phyloP scores from a whole-genome alignment of 2,329 filamentous ascomycete genomes.

The Colletotrichum sp. region DNA sequence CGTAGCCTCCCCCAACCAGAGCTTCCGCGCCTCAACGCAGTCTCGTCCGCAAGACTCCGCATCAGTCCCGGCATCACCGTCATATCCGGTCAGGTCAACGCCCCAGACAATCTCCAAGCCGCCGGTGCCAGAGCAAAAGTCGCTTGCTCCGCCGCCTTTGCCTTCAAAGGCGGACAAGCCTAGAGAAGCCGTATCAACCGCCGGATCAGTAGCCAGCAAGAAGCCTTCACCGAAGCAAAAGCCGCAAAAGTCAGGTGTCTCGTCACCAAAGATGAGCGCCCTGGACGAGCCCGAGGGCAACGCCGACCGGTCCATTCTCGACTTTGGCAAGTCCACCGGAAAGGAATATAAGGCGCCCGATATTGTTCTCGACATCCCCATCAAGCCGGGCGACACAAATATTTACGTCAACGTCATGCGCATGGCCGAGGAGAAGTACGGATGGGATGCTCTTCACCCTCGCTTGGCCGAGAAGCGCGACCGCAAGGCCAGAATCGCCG shows the following conservation, averaged over 20 bases:
- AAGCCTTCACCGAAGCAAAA: conserved; percentile 55
- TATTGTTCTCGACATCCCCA: conserved; percentile 82
- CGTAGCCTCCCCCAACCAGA: conserved; percentile 39
- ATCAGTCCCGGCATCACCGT: conserved; percentile 48
- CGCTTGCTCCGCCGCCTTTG: conserved; percentile 37
- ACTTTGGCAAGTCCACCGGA: conserved; percentile 64
- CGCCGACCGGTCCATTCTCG: conserved; percentile 58
- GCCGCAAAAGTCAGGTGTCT: conserved; percentile 41
- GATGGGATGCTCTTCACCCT: conserved; percentile 92
- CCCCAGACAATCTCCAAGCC: conserved; percentile 37
- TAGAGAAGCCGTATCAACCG: conserved; percentile 10
- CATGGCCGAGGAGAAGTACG: conserved; percentile 91
- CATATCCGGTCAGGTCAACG: conserved; percentile 38
- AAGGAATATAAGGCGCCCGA: conserved; percentile 70
- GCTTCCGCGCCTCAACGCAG: conserved; percentile 26
- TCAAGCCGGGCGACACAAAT: conserved; percentile 78
- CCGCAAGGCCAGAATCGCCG: conserved; percentile 85
- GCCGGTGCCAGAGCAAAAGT: conserved; percentile 41
- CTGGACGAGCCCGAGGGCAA: conserved; percentile 48
- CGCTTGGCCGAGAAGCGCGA: conserved; percentile 88
- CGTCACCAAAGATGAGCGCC: conserved; percentile 55
- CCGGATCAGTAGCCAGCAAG: conserved; percentile 34
- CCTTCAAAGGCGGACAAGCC: conserved; percentile 25
- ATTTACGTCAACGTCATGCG: conserved; percentile 96
- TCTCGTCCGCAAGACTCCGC: conserved; percentile 33